These are phyloP conservation scores for Schrenkiella parvula DNA, from an alignment of 345 rosid genomes.

Conservation along the genomic window DNA sequence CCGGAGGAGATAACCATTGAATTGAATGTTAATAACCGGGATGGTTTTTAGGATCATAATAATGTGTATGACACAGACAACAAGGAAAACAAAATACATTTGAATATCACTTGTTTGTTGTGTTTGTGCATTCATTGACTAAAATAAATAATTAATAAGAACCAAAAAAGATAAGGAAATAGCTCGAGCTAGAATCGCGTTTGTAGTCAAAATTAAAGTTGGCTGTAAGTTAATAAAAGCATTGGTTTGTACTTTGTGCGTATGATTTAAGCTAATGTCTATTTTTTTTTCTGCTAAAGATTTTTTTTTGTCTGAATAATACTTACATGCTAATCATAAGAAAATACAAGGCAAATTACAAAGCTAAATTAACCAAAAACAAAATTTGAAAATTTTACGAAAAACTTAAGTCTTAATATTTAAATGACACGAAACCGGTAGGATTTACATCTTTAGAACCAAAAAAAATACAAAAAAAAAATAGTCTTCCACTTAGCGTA, in stretches of 20 bases:
- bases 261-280: conserved; percentile 6
- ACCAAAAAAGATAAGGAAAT: background rate
- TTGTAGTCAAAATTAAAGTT: background rate
- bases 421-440: too few species aligned
- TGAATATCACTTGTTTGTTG: background rate
- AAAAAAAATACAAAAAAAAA: too few species aligned
- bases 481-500: too few species aligned
- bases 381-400: too few species aligned
- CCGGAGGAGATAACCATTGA: background rate
- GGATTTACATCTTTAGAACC: too few species aligned
- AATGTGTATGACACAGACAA: background rate
- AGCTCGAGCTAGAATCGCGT: background rate
- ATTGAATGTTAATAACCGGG: background rate
- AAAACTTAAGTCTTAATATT: too few species aligned
- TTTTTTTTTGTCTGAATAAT: too few species aligned
- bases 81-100: background rate
- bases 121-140: conserved; percentile 5
- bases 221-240: background rate
- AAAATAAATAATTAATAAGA: background rate
- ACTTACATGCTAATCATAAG: too few species aligned
- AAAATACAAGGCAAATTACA: too few species aligned
- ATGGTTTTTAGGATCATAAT: background rate
- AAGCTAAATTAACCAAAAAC: too few species aligned
- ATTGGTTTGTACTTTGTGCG: background rate
- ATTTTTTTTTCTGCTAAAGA: too few species aligned